Conservation (phyloP, 2,329 filamentous ascomycete species). For the Fusarium sp. region DNA sequence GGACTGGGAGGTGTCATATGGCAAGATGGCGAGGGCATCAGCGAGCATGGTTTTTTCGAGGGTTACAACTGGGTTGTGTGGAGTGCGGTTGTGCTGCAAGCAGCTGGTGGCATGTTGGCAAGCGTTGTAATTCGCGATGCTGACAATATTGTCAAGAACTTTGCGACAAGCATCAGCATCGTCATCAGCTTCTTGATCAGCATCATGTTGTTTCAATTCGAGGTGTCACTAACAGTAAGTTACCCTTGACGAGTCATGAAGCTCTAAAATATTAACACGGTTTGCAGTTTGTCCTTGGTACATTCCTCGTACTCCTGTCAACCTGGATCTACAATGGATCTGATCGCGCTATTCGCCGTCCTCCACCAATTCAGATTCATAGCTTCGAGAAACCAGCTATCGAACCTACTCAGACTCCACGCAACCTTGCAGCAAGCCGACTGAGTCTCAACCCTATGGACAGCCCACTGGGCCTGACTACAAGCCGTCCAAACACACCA, state of each 20-base stretch:
- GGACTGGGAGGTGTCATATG: conserved; percentile 87
- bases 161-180: conserved; percentile 92
- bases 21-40: conserved; percentile 86
- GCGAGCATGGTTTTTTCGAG: conserved; percentile 88
- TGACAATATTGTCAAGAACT: conserved; percentile 88
- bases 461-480: conserved; percentile 54
- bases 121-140: conserved; percentile 56
- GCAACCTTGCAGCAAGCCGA: conserved; percentile 48
- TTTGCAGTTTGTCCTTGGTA: conserved; percentile 81
- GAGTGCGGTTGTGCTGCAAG: conserved; percentile 84
- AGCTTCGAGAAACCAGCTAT: conserved; percentile 80
- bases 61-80: conserved; percentile 95
- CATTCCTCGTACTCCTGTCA: conserved; percentile 79
- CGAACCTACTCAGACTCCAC: conserved; percentile 58
- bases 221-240: conserved; percentile 77
- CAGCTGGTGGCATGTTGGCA: conserved; percentile 83
- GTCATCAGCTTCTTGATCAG: conserved; percentile 87
- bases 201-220: conserved; percentile 85
- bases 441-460: conserved; percentile 57
- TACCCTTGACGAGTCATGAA: background rate
- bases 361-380: conserved; percentile 75
- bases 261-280: conserved; percentile 1
- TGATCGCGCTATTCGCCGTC: conserved; percentile 65
- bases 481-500: conserved; percentile 61
- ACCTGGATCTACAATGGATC: conserved; percentile 86